Evolutionary conservation across 179 eudicot genomes (phyloP), one percentile per base, ranked within the genome.

Genomic region (Beta lomatogona): DNA sequence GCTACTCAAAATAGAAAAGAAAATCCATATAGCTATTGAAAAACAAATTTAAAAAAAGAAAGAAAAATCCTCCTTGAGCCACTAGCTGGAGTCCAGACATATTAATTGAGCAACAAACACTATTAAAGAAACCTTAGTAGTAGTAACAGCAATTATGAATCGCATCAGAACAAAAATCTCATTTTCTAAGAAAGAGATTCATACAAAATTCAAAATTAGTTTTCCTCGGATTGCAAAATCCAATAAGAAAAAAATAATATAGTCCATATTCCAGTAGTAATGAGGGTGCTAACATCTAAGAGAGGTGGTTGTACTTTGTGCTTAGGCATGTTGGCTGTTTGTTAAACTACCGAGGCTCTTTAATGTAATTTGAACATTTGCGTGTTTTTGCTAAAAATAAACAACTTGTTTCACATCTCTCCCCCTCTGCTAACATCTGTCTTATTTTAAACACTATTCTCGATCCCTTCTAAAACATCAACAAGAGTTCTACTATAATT

Each of bases 291-390:
- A 82, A 82, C 80, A 82, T 82, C 84, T 48, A 82, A 81, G 80
- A 63, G 21, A 73, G 22, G 31, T 66, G 59, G 66, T 77, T 82
- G 74, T 82, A 82, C 84, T 82, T 76, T 71, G 77, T 82, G 77
- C 77, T 77, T 77, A 70, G 77, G 84, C 81, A 82, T 82, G 84
- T 82, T 82, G 84, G 84, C 84, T 71, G 46, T 82, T 79, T 77
- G 73, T 79, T 77, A 44, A 44, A 71, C 69, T 82, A 70, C 59
- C 84, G 75, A 82, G 84, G 79, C 46, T 60, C 28, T 45, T 71
- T 22, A 59, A 45, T 45, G 52, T 18, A 53, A 4, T 46, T 31
- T 52, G 6, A 60, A 31, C 21, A 73, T 64, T 53, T 59, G 55
- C 31, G 10, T 78, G 31, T 66, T 50, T 57, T 70, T 36, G 65